These are phyloP conservation scores for Blepharisma japonicum DNA, from an alignment of 73 alveolate genomes.

Conservation along the genomic window DNA sequence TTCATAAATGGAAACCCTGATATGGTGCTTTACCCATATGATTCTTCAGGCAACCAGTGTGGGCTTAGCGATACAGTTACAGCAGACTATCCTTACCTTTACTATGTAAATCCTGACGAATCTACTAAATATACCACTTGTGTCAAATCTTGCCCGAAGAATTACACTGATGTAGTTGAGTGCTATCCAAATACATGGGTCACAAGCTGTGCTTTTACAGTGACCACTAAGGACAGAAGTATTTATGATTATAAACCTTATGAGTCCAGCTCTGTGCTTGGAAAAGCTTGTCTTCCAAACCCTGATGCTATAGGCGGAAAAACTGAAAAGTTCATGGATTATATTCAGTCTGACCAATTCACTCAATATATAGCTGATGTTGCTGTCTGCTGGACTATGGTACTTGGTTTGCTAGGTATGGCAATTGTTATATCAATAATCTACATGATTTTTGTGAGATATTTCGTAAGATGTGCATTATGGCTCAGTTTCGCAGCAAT, in stretches of 20 bases:
- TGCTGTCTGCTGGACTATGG: constrained; percentile 25
- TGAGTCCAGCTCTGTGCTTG: constrained; percentile 3
- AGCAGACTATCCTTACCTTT: constrained; percentile 25
- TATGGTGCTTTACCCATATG: constrained; percentile 34
- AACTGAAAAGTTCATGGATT: background rate
- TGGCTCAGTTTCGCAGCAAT: constrained; percentile 36
- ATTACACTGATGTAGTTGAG: too few species aligned
- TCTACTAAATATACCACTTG: background rate
- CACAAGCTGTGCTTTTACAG: constrained; percentile 2
- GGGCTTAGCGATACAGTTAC: background rate
- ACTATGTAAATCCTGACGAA: constrained; percentile 30
- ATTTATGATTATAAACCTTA: background rate
- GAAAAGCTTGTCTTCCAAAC: constrained; percentile 10
- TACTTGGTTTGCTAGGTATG: constrained; percentile 33
- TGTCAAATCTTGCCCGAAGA: constrained; percentile 12
- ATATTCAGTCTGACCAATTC: background rate
- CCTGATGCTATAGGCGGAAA: background rate
- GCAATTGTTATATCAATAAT: constrained; percentile 27
- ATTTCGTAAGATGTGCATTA: constrained; percentile 35
- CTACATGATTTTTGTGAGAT: constrained; percentile 29
- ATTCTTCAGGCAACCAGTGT: constrained; percentile 28
- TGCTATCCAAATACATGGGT: constrained; percentile 25
- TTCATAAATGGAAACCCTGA: constrained; percentile 82
- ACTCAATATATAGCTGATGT: background rate
- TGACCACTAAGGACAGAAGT: background rate